Evolutionary conservation across 768 basidiomycete genomes (phyloP).

Genomic region (Suillus lakei): DNA sequence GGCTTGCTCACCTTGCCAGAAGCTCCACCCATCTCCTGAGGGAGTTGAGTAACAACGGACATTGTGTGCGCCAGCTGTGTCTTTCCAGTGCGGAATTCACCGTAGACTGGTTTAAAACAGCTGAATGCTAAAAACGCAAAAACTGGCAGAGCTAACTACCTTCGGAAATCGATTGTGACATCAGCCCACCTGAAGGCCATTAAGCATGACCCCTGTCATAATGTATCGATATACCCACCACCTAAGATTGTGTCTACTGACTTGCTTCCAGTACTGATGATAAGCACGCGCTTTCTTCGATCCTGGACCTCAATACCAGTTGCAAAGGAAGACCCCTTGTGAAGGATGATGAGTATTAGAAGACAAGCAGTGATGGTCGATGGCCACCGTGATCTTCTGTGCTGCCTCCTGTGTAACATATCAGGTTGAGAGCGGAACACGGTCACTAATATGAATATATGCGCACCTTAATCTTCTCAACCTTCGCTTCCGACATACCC

Average conservation of each 20-base stretch:
- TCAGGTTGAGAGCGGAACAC: not conserved
- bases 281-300: conserved; percentile 75
- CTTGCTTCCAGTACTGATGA: conserved; percentile 94
- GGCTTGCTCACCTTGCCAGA: conserved; percentile 71
- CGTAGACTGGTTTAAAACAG: conserved; percentile 66
- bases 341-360: not conserved
- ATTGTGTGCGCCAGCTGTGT: conserved; percentile 96
- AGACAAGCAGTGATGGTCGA: not conserved
- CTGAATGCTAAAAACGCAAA: conserved; percentile 1
- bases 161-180: conserved; percentile 95
- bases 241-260: conserved; percentile 88
- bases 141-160: conserved; percentile 42
- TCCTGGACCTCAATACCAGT: conserved; percentile 93
- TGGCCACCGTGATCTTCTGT: conserved; percentile 74
- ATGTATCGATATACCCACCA: conserved; percentile 48
- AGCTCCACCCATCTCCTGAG: conserved; percentile 88
- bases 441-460: conserved; percentile 18
- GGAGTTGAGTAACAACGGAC: conserved; percentile 89
- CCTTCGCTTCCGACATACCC: conserved; percentile 97
- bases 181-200: conserved; percentile 67
- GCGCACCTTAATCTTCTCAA: conserved; percentile 91
- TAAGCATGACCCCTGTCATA: not conserved
- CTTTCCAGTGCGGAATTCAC: conserved; percentile 95
- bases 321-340: conserved; percentile 87
- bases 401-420: conserved; percentile 73